Base-by-base conservation (phyloP, 106 monocot species). In the Allium fistulosum region DNA sequence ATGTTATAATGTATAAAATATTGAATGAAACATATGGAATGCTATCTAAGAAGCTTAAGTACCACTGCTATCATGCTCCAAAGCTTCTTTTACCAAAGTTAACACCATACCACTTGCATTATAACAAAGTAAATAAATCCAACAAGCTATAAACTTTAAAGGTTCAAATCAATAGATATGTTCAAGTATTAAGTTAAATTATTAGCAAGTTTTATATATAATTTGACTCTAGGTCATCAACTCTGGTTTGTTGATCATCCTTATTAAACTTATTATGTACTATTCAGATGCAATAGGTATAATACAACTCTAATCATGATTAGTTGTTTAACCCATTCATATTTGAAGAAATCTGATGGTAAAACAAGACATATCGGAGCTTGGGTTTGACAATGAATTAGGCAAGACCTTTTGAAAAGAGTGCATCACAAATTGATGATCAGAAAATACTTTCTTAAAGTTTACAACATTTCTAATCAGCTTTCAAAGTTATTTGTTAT, bases 331-430 rank as follows among this genome's bases (percentile, higher is more conserved):
- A 13, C 7, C 27, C 8, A 18, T 8, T 46, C 16, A 37, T 63
- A 57, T 46, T 14, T 57, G 15, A 77, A 85, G 82, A 74, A 86
- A 86, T 63, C 65, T 86, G 82, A 86, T 86, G 82, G 86, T 82
- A 7, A 82, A 82, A 74, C 86, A 86, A 80, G 79, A 82, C 9
- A 65, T 86, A 70, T 65, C 82, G 0, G 79, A 82, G 71, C 86
- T 86, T 77, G 86, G 86, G 9, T 86, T 86, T 63, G 49, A 59
- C 50, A 65, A 71, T 51, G 76, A 59, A 58, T 8, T 37, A 11
- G 63, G 60, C 11, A 17, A 61, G 71, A 46, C 11, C 66, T 57
- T 57, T 61, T 50, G 72, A 69, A 56, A 52, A 68, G 63, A 75
- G 62, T 10, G 47, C 65, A 47, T 49, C 46, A 11, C 72, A 69